Evolutionary conservation across 768 basidiomycete genomes (phyloP).

Genomic region (Phanerochaete sordida): DNA sequence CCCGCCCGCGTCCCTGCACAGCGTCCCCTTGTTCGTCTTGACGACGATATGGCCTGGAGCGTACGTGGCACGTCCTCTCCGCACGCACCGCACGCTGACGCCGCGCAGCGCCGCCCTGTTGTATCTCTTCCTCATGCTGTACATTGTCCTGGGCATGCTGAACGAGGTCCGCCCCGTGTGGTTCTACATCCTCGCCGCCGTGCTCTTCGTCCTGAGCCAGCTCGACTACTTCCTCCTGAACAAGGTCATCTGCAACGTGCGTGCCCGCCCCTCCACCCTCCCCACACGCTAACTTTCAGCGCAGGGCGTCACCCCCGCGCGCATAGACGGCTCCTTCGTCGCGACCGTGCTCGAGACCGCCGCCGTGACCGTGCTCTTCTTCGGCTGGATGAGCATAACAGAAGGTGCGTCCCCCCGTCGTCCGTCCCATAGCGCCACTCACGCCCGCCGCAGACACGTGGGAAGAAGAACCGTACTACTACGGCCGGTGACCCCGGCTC

Average conservation of each 20-base stretch:
- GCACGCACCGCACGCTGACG: neutral
- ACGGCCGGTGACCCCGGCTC: slow-evolving; percentile 24
- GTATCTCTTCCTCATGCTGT: slow-evolving; percentile 75
- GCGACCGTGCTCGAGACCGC: slow-evolving; percentile 82
- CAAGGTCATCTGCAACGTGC: slow-evolving; percentile 67
- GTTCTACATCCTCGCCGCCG: slow-evolving; percentile 70
- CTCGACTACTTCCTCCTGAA: slow-evolving; percentile 80
- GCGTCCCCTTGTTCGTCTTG: slow-evolving; percentile 77
- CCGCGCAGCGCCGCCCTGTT: slow-evolving; percentile 52
- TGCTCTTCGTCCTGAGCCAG: slow-evolving; percentile 78
- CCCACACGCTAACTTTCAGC: neutral
- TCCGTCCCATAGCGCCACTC: neutral
- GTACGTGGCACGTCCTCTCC: slow-evolving; percentile 46
- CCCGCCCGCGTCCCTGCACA: slow-evolving; percentile 54
- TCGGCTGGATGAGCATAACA: slow-evolving; percentile 87
- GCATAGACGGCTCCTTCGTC: slow-evolving; percentile 81
- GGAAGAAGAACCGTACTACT: slow-evolving; percentile 49
- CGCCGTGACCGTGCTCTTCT: slow-evolving; percentile 60
- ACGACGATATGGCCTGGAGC: slow-evolving; percentile 76
- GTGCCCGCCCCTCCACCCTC: slow-evolving; percentile 20
- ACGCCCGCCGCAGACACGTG: slow-evolving; percentile 31
- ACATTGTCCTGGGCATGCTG: slow-evolving; percentile 73
- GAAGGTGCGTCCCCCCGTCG: slow-evolving; percentile 56
- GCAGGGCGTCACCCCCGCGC: slow-evolving; percentile 2
- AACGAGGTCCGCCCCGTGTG: slow-evolving; percentile 78